Evolutionary conservation across 805 yeast genomes (phyloP).

Genomic region (Nakazawaea ambrosiae): DNA sequence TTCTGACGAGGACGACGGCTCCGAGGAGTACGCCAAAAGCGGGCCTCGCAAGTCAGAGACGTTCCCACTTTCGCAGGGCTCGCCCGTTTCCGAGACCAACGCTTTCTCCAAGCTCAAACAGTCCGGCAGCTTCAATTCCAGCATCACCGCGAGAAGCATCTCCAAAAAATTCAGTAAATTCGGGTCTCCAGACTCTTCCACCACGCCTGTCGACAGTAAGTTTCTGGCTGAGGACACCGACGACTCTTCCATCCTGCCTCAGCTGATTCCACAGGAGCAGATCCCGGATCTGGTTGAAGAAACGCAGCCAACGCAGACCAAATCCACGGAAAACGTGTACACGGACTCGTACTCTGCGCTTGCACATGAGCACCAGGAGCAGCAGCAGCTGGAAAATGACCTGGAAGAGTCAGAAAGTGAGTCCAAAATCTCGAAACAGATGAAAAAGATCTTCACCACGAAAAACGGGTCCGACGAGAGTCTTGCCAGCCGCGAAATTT

Average conservation of each 20-base stretch:
- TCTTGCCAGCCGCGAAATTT: constrained; percentile 16
- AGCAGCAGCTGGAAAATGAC: constrained; percentile 3
- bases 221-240: too few relatives aligned
- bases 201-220: too few relatives aligned
- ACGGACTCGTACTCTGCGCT: neutral
- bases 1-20: neutral
- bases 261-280: neutral
- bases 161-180: too few relatives aligned
- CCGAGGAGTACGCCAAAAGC: neutral
- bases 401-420: constrained; percentile 10
- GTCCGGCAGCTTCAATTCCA: neutral
- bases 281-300: neutral
- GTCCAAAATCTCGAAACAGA: constrained; percentile 15
- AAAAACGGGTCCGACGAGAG: constrained; percentile 18
- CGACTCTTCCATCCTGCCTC: too few relatives aligned
- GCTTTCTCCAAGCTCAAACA: neutral
- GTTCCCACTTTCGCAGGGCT: neutral
- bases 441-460: constrained; percentile 17
- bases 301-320: neutral
- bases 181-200: too few relatives aligned
- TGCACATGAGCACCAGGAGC: neutral
- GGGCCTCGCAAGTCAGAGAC: constrained; percentile 1
- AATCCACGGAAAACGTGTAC: neutral
- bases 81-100: too few relatives aligned
- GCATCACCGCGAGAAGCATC: too few relatives aligned